Conservation (phyloP, 805 yeast species). For the Teunomyces barrocoloradensis region DNA sequence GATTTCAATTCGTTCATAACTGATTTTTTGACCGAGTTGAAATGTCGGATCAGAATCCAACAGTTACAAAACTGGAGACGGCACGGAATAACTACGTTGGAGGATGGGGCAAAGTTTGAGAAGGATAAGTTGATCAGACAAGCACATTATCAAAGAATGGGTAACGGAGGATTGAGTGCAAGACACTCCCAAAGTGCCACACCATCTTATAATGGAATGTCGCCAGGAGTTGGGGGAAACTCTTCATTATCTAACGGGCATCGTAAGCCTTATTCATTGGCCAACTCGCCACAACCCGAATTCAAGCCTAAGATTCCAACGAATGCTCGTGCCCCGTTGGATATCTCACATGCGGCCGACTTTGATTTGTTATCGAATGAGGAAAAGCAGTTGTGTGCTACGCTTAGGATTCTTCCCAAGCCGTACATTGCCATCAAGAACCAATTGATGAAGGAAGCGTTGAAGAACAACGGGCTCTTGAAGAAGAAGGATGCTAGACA, state of each 20-base stretch:
- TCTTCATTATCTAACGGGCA: slow-evolving; percentile 12
- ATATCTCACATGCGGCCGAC: slow-evolving; percentile 77
- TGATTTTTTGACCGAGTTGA: slow-evolving; percentile 74
- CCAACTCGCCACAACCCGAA: slow-evolving; percentile 34
- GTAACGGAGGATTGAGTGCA: slow-evolving; percentile 33
- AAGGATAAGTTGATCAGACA: slow-evolving; percentile 76
- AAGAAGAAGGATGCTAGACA: slow-evolving; percentile 86
- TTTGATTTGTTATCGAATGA: slow-evolving; percentile 80
- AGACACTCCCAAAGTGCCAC: slow-evolving; percentile 16
- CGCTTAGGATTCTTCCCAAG: slow-evolving; percentile 82
- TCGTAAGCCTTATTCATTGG: slow-evolving; percentile 19
- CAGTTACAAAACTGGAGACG: slow-evolving; percentile 93
- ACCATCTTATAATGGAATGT: slow-evolving; percentile 3
- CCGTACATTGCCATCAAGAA: slow-evolving; percentile 93
- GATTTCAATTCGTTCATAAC: slow-evolving; percentile 77
- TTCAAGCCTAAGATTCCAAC: slow-evolving; percentile 40
- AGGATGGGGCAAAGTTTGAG: slow-evolving; percentile 81
- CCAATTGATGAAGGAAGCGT: slow-evolving; percentile 79
- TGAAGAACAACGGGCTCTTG: slow-evolving; percentile 78
- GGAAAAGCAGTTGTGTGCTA: slow-evolving; percentile 82
- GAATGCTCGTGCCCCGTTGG: slow-evolving; percentile 53
- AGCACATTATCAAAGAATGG: slow-evolving; percentile 58
- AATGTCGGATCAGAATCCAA: slow-evolving; percentile 74
- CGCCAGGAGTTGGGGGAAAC: slow-evolving; percentile 4
- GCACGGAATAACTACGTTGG: slow-evolving; percentile 81